Evolutionary conservation across 768 basidiomycete species (phyloP), one percentile per base, ranked within the genome.

Genomic region (Boletus rex-veris): DNA sequence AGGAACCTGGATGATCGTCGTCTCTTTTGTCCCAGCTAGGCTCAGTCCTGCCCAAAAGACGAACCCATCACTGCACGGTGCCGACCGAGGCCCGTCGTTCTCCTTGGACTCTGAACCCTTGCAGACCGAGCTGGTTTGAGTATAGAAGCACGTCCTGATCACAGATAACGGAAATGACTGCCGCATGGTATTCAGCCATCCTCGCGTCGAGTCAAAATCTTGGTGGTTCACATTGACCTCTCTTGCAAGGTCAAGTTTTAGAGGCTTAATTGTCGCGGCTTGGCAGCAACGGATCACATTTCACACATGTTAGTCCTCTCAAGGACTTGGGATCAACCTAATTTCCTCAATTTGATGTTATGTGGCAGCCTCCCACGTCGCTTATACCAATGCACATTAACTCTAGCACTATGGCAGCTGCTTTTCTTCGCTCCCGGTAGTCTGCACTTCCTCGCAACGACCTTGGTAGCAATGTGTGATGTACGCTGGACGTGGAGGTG

Each of bases 81-180:
- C 21, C 21, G 21, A 57, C 55, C 55, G 46, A 21, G 9, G 30
- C n/a, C 31, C 11, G 21, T 16, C 19, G 21, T 30, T 11, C 11
- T 40, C 39, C 21, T 41, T 46, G 40, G 48, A 48, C 47, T 48
- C 39, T 19, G 31, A 37, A 5, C 39, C 28, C 21, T 38, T 10
- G 36, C 50, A 42, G 37, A 31, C 33, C 31, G 18, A 49, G 38
- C 8, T 19, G 7, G 39, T 26, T 18, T 31, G 36, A 36, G 36
- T n/a, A 53, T 51, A 26, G 54, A 52, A 33, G 42, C 18, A 21
- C 37, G 28, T 36, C 46, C 15, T 46, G 54, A 26, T 39, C 33
- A 54, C 7, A 26, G 64, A 67, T 67, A 68, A 55, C 66, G 66
- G 66, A 67, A 58, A 67, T 67, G 59, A 59, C 36, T 39, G 21